Evolutionary conservation across 2,329 filamentous ascomycete genomes (phyloP).

Genomic region (Diplodia intermedia): DNA sequence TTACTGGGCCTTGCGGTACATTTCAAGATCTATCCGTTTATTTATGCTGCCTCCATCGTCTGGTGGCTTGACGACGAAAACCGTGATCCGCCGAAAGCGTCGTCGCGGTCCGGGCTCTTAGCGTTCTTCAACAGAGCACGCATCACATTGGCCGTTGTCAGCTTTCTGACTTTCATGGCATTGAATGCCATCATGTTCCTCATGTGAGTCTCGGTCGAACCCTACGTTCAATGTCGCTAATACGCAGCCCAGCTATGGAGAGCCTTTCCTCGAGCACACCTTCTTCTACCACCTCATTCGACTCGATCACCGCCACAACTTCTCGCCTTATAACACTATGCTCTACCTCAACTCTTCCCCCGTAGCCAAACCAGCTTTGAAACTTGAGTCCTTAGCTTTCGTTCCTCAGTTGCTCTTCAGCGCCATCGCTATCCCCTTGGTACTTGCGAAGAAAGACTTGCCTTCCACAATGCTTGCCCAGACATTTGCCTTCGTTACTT

Average conservation of each 20-base stretch:
- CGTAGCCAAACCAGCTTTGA: constrained; percentile 47
- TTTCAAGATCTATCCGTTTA: constrained; percentile 99
- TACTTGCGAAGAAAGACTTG: constrained; percentile 80
- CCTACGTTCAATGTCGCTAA: background rate
- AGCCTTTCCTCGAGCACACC: constrained; percentile 84
- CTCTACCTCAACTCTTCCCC: constrained; percentile 83
- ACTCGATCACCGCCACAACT: constrained; percentile 97
- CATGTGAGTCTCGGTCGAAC: constrained; percentile 59
- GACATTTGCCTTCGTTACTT: constrained; percentile 95
- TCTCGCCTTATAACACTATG: constrained; percentile 92
- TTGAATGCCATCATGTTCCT: constrained; percentile 82
- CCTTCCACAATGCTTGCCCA: constrained; percentile 88
- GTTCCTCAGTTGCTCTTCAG: constrained; percentile 85
- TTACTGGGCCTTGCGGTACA: constrained; percentile 86
- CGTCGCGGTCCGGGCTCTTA: constrained; percentile 32
- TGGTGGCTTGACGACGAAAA: constrained; percentile 75
- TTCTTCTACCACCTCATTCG: constrained; percentile 92
- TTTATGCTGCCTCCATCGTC: constrained; percentile 82
- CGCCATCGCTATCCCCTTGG: constrained; percentile 75
- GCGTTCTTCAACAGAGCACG: constrained; percentile 51
- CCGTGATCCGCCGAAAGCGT: background rate
- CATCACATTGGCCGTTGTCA: constrained; percentile 66
- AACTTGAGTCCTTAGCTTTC: constrained; percentile 83
- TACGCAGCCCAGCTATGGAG: constrained; percentile 67
- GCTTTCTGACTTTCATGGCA: constrained; percentile 73